These are phyloP conservation scores for Pseudevernia furfuracea DNA, from an alignment of 495 filamentous ascomycete genomes.

Conservation along the genomic window DNA sequence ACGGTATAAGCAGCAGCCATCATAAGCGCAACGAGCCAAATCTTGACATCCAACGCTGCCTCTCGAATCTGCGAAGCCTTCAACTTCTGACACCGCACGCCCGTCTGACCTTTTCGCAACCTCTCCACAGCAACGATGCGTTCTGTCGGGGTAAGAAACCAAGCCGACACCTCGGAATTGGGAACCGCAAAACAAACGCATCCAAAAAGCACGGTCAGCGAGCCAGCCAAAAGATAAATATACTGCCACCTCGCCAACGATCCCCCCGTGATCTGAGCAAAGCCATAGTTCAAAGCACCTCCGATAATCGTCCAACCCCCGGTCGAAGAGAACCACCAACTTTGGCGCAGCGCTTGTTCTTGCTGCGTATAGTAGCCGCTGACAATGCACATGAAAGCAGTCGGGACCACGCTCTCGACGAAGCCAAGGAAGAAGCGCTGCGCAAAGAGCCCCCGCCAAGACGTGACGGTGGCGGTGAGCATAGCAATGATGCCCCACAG, in stretches of 20 bases:
- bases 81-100: slow-evolving; percentile 45
- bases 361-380: slow-evolving; percentile 59
- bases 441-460: slow-evolving; percentile 55
- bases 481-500: slow-evolving; percentile 62
- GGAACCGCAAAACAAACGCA: slow-evolving; percentile 52
- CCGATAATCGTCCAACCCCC: slow-evolving; percentile 64
- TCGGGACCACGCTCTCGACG: slow-evolving; percentile 59
- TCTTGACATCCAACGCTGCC: slow-evolving; percentile 40
- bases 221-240: slow-evolving; percentile 59
- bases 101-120: slow-evolving; percentile 45
- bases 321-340: slow-evolving; percentile 62
- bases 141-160: slow-evolving; percentile 46
- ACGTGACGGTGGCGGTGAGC: slow-evolving; percentile 57
- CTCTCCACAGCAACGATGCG: slow-evolving; percentile 48
- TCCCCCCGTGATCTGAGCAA: slow-evolving; percentile 54
- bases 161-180: slow-evolving; percentile 46
- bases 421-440: slow-evolving; percentile 70
- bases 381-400: slow-evolving; percentile 60
- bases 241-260: slow-evolving; percentile 56
- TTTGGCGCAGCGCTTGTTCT: slow-evolving; percentile 59
- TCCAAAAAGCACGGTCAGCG: slow-evolving; percentile 57
- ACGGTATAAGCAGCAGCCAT: slow-evolving; percentile 58
- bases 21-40: slow-evolving; percentile 50
- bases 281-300: slow-evolving; percentile 59
- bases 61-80: slow-evolving; percentile 45